Conservation (phyloP, 2,329 filamentous ascomycete species). For the Sclerotinia nivalis region DNA sequence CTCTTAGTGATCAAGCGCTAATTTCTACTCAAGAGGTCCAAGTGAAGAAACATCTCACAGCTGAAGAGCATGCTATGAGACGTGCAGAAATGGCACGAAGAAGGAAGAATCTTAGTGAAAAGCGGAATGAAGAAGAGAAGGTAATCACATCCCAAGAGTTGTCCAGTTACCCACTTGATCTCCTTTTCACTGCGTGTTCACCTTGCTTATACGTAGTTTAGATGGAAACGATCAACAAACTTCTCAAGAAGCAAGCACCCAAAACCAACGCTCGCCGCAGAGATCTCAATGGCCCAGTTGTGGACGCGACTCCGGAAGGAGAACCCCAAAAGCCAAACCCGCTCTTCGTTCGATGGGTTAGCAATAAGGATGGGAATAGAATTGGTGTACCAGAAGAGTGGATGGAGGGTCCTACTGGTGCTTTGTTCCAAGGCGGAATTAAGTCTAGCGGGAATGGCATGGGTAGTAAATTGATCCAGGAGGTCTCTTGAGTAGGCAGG, state of each 20-base stretch:
- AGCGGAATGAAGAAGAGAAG: slow-evolving; percentile 78
- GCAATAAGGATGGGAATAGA: slow-evolving; percentile 61
- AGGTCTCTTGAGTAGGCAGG: slow-evolving; percentile 34
- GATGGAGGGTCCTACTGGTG: slow-evolving; percentile 62
- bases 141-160: slow-evolving; percentile 42
- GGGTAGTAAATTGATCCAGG: slow-evolving; percentile 40
- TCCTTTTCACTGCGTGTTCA: background rate
- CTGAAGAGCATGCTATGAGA: slow-evolving; percentile 72
- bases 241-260: slow-evolving; percentile 81
- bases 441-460: slow-evolving; percentile 30
- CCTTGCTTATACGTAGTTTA: slow-evolving; percentile 41
- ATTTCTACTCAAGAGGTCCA: slow-evolving; percentile 55
- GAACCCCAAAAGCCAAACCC: slow-evolving; percentile 55
- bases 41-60: slow-evolving; percentile 71
- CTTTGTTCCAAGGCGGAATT: slow-evolving; percentile 51
- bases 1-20: slow-evolving; percentile 24
- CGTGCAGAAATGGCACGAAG: slow-evolving; percentile 72
- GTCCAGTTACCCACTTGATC: slow-evolving; percentile 9
- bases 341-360: slow-evolving; percentile 70
- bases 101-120: slow-evolving; percentile 72
- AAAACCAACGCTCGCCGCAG: slow-evolving; percentile 60
- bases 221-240: slow-evolving; percentile 91
- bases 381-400: slow-evolving; percentile 70
- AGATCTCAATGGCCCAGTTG: slow-evolving; percentile 43
- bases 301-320: slow-evolving; percentile 51